Evolutionary conservation across 2,329 filamentous ascomycete genomes (phyloP), one percentile per base, ranked within the genome.

Genomic region (Ophiostoma sp.): DNA sequence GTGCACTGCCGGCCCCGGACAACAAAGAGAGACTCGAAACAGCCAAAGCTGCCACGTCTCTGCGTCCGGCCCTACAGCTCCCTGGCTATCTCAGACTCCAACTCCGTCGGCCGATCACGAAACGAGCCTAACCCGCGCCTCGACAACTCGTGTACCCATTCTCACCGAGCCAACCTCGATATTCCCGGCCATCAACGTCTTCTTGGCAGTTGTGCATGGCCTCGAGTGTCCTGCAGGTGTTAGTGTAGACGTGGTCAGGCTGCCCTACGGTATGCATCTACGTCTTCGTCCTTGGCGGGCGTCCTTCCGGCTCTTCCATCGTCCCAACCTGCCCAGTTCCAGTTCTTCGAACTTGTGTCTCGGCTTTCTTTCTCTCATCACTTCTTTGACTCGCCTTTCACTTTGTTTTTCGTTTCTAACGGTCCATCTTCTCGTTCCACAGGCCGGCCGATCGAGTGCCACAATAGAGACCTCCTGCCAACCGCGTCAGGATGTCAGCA

Each of bases 121-220:
- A 31, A 19, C 64, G 42, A 66, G 6, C 11, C 25, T 8, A 39
- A 45, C 36, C n/a, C 36, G 36, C 36, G 8, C 22, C 22, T 66
- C 22, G 42, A 48, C 19, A 61, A 31, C 12, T 66, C 45, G 61
- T 42, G 4, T 36, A 45, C 45, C 8, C 22, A 5, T 66, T 25
- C 3, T 36, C 1, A 6, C 22, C 36, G 6, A 28, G 36, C n/a
- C 19, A 17, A 28, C 36, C 9, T 39, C 22, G n/a, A 28, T 66
- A 39, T 28, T 19, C 42, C 36, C 61, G 36, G 22, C 12, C 28
- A 45, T 5, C 36, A 28, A 9, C 61, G 15, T 50, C 64, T n/a
- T 33, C 42, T 63, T 50, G 64, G 64, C 42, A 31, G 22, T 19
- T 55, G 19, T 69, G 72, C 72, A 74, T 74, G 72, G 69, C 71